A percentile compares a stretch with the other conserved stretches of the same genome.
Evolutionary conservation across 1,284 basidiomycete genomes (phyloP).

Genomic region (Flammula alnicola): DNA sequence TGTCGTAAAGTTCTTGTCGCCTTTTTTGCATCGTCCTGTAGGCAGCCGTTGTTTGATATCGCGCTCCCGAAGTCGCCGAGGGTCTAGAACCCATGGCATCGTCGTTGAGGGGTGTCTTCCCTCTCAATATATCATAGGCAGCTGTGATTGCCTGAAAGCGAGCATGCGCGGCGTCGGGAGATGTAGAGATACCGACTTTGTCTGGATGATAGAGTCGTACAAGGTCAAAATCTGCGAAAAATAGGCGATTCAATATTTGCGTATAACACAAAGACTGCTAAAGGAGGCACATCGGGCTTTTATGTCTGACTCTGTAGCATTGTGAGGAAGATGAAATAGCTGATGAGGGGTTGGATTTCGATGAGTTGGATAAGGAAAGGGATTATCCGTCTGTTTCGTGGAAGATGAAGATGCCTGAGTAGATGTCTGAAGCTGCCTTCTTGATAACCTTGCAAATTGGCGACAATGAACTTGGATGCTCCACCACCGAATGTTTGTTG

Average conservation of each 20-base stretch:
- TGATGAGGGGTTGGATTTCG: slow-evolving; percentile 62
- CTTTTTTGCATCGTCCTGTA: slow-evolving; percentile 48
- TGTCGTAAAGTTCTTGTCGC: slow-evolving; percentile 49
- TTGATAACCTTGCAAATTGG: background rate
- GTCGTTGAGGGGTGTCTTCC: slow-evolving; percentile 27
- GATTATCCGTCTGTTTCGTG: slow-evolving; percentile 8
- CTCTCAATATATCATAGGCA: slow-evolving; percentile 45
- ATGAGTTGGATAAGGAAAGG: slow-evolving; percentile 54
- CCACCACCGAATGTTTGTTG: slow-evolving; percentile 3
- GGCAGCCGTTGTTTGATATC: slow-evolving; percentile 42
- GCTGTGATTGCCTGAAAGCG: slow-evolving; percentile 55
- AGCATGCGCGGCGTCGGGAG: slow-evolving; percentile 55
- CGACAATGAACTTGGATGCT: background rate
- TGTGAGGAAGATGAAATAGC: slow-evolving; percentile 64
- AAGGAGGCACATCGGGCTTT: slow-evolving; percentile 59
- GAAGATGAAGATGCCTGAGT: slow-evolving; percentile 1
- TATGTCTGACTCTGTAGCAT: slow-evolving; percentile 56
- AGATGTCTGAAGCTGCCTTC: slow-evolving; percentile 5
- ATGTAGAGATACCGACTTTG: slow-evolving; percentile 46
- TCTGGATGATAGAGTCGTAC: slow-evolving; percentile 71
- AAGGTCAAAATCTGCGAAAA: slow-evolving; percentile 60
- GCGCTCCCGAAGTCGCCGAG: slow-evolving; percentile 10
- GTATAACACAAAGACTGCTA: background rate
- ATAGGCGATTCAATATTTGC: background rate
- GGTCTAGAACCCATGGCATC: slow-evolving; percentile 1